Base-by-base conservation (phyloP, 2,329 filamentous ascomycete species). In the Ceratocystis lukuohia region DNA sequence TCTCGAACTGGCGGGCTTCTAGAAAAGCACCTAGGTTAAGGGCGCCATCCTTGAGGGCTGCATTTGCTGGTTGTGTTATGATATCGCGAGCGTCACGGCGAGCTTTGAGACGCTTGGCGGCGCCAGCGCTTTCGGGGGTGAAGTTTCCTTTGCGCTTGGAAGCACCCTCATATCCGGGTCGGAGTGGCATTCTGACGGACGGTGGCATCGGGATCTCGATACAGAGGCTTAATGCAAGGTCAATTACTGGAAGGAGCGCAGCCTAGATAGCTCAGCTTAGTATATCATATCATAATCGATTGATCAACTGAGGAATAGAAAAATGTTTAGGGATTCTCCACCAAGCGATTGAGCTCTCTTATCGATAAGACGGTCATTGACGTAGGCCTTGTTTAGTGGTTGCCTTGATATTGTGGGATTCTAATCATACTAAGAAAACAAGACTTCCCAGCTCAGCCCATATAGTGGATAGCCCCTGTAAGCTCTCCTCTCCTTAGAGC, bases 11-110 rank as follows among this genome's bases (percentile, higher is more conserved):
- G 68, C 92, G 88, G 10, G 91, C 87, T 70, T 85, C 85, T 70
- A 97, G 82, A 72, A 97, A 99, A 33, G 87, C 84, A 70, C 88
- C 85, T 64, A 96, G 82, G 73, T 96, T 88, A 68, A 99, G 81
- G 73, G 95, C 87, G 73, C 93, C 94, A 75, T 88, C 85, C 63
- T 80, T 79, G 28, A 83, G 75, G 5, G 80, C 81, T 8, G 77
- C 78, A 50, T 82, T 77, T 17, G 80, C 77, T 17, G 76, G 75
- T 70, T 83, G 81, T 20, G 77, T 75, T 48, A 79, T 78, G 70
- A 84, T 82, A 70, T 74, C 75, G 69, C 82, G 78, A 25, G 79
- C 77, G 61, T 80, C 75, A 65, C 77, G 72, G 41, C 80, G 71
- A 71, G 67, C 65, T 53, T 80, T 79, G 71, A 74, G 74, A 72